These are phyloP conservation scores for Sanguinoderma infundibulare DNA, from an alignment of 1,284 basidiomycete genomes.

Conservation along the genomic window DNA sequence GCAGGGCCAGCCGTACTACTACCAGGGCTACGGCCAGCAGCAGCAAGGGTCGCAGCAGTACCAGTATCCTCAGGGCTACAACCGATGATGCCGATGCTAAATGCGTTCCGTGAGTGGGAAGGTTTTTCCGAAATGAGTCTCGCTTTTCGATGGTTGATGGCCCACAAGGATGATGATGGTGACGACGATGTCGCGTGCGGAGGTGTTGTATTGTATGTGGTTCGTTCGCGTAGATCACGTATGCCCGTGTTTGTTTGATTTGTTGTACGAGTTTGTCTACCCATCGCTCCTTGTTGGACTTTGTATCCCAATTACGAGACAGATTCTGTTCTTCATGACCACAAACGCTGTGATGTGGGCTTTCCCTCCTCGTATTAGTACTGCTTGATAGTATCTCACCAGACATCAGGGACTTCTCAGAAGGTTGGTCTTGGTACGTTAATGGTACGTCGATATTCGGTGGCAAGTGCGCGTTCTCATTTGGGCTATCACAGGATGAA, in stretches of 20 bases:
- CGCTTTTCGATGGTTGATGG: background rate
- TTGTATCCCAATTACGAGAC: no score
- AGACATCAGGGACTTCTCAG: no score
- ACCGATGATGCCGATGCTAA: slow-evolving; percentile 9
- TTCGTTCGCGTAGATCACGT: no score
- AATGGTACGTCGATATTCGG: no score
- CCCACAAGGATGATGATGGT: no score
- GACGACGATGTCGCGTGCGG: background rate
- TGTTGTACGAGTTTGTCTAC: background rate
- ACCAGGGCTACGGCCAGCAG: slow-evolving; percentile 31
- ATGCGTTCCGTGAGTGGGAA: background rate
- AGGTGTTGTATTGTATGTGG: background rate
- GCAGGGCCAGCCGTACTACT: slow-evolving; percentile 26
- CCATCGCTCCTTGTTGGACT: background rate
- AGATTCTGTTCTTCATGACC: no score
- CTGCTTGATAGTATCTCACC: no score
- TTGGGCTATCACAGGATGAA: no score
- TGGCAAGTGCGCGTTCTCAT: no score
- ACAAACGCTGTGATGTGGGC: no score
- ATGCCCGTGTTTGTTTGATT: background rate
- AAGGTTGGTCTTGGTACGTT: no score
- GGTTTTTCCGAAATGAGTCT: background rate
- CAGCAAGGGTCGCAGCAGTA: slow-evolving; percentile 33
- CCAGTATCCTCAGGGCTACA: slow-evolving; percentile 27
- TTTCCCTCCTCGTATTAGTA: no score